A percentile compares a stretch with the other conserved stretches of the same genome.
These are phyloP conservation scores for Macaranga tanarius DNA, from an alignment of 441 rosid species.

Conservation along the genomic window DNA sequence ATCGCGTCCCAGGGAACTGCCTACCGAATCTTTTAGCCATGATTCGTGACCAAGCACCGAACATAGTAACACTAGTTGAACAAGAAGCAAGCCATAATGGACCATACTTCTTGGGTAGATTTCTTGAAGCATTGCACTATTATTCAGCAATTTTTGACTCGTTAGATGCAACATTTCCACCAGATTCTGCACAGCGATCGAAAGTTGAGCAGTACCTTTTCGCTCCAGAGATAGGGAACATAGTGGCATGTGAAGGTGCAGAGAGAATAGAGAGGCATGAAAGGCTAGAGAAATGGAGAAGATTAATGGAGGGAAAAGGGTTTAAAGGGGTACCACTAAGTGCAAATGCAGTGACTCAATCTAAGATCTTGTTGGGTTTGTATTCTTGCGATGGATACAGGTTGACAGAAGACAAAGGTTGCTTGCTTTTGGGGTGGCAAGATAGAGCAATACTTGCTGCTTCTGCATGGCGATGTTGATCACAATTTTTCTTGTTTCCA, in stretches of 20 bases:
- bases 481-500: not conserved
- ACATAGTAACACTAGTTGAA: slow-evolving; percentile 54
- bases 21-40: slow-evolving; percentile 45
- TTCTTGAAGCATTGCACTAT: slow-evolving; percentile 65
- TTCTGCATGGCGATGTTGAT: slow-evolving; percentile 60
- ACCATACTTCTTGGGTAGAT: slow-evolving; percentile 54
- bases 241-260: slow-evolving; percentile 58
- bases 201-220: slow-evolving; percentile 62
- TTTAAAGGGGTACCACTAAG: slow-evolving; percentile 49
- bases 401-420: slow-evolving; percentile 59
- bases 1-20: slow-evolving; percentile 43
- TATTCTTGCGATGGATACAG: slow-evolving; percentile 55
- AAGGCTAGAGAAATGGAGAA: slow-evolving; percentile 67
- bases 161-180: slow-evolving; percentile 51
- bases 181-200: slow-evolving; percentile 57
- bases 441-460: slow-evolving; percentile 56
- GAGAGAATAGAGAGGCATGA: slow-evolving; percentile 63
- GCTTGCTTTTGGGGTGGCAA: slow-evolving; percentile 70
- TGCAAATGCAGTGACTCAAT: slow-evolving; percentile 61
- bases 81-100: slow-evolving; percentile 71
- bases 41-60: slow-evolving; percentile 65
- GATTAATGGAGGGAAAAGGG: slow-evolving; percentile 63
- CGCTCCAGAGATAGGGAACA: slow-evolving; percentile 61
- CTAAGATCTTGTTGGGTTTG: slow-evolving; percentile 50
- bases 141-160: slow-evolving; percentile 62